A percentile compares a stretch with the other conserved stretches of the same genome.
These are phyloP conservation scores for Phaeosphaeriaceae sp. DNA, from an alignment of 2,329 filamentous ascomycete genomes.

Conservation along the genomic window DNA sequence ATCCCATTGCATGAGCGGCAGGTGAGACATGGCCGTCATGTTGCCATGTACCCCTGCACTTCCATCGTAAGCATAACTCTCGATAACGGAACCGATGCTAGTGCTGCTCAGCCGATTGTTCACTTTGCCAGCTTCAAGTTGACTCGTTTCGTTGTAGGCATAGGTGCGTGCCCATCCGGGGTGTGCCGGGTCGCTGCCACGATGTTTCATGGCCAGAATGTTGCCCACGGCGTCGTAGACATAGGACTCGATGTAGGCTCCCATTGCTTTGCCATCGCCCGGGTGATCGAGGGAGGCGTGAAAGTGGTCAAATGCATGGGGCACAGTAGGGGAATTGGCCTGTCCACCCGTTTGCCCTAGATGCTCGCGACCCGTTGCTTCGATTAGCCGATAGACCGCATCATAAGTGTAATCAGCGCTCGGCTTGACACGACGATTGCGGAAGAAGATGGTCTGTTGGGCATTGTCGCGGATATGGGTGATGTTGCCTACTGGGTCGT, in stretches of 20 bases:
- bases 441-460: conserved; percentile 1
- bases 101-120: conserved; percentile 6
- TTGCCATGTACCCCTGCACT: conserved; percentile 3
- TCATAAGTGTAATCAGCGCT: conserved; percentile 20
- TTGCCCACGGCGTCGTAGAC: conserved; percentile 22
- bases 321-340: neutral
- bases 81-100: neutral
- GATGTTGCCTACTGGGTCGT: neutral
- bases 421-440: conserved; percentile 1
- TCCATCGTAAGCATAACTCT: conserved; percentile 3
- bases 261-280: neutral
- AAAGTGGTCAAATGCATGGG: neutral
- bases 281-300: no score
- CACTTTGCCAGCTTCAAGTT: neutral
- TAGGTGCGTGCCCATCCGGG: conserved; percentile 20
- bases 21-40: conserved; percentile 14
- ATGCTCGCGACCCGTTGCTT: conserved; percentile 27
- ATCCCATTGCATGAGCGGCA: conserved; percentile 16
- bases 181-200: neutral
- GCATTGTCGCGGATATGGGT: neutral
- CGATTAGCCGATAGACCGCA: conserved; percentile 16
- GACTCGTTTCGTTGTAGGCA: conserved; percentile 16
- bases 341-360: neutral
- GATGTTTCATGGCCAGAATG: conserved; percentile 16
- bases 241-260: neutral